A percentile compares a stretch with the other conserved stretches of the same genome.
Conservation (phyloP, 1,139 yeast genomes). For the Diutina rugosa region DNA sequence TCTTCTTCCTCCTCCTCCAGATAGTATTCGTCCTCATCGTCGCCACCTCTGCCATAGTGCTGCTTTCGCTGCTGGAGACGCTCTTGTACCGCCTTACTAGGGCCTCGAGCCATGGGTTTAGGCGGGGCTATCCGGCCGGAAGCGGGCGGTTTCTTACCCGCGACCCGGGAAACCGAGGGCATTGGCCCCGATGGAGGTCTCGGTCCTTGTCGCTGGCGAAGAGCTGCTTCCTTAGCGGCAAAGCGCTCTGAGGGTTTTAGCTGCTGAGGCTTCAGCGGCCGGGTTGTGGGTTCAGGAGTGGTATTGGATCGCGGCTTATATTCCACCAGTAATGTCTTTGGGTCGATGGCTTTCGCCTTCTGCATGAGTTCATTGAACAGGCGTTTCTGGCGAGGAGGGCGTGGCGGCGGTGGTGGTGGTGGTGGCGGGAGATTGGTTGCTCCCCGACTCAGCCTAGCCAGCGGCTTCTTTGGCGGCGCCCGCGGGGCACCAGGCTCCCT, state of each 20-base stretch:
- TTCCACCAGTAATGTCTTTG: conserved; percentile 22
- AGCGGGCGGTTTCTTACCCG: background rate
- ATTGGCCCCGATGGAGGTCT: background rate
- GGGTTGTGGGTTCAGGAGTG: background rate
- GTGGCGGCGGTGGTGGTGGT: conserved; percentile 6
- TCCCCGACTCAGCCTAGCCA: conserved; percentile 4
- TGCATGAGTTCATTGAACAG: conserved; percentile 59
- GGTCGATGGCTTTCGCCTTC: conserved; percentile 48
- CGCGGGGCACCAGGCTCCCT: conserved; percentile 5
- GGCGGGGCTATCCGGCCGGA: background rate
- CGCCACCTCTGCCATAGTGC: background rate
- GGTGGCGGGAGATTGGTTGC: conserved; percentile 3
- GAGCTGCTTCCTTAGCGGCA: conserved; percentile 6
- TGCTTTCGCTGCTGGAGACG: conserved; percentile 6
- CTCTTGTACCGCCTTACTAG: conserved; percentile 14
- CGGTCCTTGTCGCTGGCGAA: conserved; percentile 12
- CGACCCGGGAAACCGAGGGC: background rate
- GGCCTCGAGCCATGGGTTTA: conserved; percentile 10
- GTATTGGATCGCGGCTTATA: background rate
- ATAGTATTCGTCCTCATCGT: conserved; percentile 7
- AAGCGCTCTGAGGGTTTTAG: conserved; percentile 12
- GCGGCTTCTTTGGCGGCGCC: conserved; percentile 5
- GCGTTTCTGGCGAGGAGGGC: conserved; percentile 19
- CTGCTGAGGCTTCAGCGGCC: conserved; percentile 12
- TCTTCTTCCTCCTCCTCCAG: conserved; percentile 15